These are phyloP conservation scores for Aspergillus melleus DNA, from an alignment of 2,329 filamentous ascomycete species.

Conservation along the genomic window DNA sequence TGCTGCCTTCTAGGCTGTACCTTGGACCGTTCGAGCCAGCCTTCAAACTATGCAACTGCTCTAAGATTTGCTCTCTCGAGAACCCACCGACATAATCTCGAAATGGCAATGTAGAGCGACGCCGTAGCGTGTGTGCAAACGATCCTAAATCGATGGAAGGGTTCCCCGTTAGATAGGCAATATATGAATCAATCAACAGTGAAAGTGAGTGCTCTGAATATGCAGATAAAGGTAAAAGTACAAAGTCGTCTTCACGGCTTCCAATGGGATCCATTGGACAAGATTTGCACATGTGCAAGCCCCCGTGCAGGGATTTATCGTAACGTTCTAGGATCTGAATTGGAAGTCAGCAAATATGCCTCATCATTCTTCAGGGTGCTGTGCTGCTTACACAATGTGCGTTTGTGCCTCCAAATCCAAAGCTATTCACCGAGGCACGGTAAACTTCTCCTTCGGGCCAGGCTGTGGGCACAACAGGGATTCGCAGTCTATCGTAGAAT, in stretches of 20 bases:
- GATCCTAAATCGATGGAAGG: not conserved
- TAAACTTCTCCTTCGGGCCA: conserved; percentile 33
- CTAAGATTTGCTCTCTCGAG: not conserved
- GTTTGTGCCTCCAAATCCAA: conserved; percentile 44
- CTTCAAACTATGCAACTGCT: not conserved
- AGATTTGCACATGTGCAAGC: not conserved
- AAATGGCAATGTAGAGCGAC: not conserved
- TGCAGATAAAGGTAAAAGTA: not conserved
- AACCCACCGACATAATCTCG: not conserved
- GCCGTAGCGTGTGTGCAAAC: not conserved
- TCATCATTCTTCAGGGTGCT: conserved; percentile 36
- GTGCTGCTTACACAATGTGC: conserved; percentile 34
- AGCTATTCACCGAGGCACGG: conserved; percentile 41
- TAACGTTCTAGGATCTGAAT: not conserved
- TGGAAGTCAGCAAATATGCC: not conserved
- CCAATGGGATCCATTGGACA: not conserved
- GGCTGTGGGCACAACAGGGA: conserved; percentile 18
- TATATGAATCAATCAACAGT: not conserved
- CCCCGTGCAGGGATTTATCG: not conserved
- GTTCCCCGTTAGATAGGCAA: not conserved
- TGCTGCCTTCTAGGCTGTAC: not conserved
- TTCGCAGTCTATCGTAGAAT: conserved; percentile 25
- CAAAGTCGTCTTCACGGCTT: not conserved
- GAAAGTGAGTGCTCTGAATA: not conserved
- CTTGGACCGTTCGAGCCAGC: too few relatives aligned